Base-by-base conservation (phyloP, 2,329 filamentous ascomycete genomes). In the Sporothrix variecibatus region DNA sequence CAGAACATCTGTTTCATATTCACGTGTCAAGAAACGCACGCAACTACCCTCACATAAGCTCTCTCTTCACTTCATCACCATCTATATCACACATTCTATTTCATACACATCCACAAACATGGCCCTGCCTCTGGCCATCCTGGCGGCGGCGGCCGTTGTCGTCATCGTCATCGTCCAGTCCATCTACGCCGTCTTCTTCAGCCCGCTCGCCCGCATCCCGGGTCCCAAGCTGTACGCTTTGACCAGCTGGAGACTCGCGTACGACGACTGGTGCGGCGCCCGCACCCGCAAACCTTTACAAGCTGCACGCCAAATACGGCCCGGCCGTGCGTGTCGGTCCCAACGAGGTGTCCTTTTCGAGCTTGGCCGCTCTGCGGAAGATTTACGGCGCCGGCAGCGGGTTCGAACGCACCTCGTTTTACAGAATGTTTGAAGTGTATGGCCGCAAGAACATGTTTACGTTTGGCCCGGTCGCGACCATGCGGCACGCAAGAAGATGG, bases 341-440 rank as follows among this genome's bases (percentile, higher is more conserved):
- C 0, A 81, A 83, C 68, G 85, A 87, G 76, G 79, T 88, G 1
- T 84, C 83, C 0, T 83, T 84, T 76, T 80, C 79, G 34, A 81
- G 78, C 8, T 79, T 87, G 0, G 79, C 83, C 0, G 87, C 87
- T 0, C 75, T 88, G 56, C 82, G 84, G 23, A 83, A 83, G 0
- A 88, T 89, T 34, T 89, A 89, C 78, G 86, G 87, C 0, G 84
- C 87, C 0, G 87, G 87, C 1, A 85, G 82, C 65, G 83, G 83
- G 0, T 89, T 85, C 72, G 86, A 85, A 53, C 79, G 86, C 53
- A 87, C 86, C 0, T 69, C 70, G 1, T 89, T 88, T 76, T 89
- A 89, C 73, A 82, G 83, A 53, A 88, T 89, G 85, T 89, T 89
- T 74, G 86, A 88, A 75, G 85, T 83, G 0, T 88, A 87, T 68